Evolutionary conservation across 2,329 filamentous ascomycete genomes (phyloP).

Genomic region (Xylariaceae sp.): DNA sequence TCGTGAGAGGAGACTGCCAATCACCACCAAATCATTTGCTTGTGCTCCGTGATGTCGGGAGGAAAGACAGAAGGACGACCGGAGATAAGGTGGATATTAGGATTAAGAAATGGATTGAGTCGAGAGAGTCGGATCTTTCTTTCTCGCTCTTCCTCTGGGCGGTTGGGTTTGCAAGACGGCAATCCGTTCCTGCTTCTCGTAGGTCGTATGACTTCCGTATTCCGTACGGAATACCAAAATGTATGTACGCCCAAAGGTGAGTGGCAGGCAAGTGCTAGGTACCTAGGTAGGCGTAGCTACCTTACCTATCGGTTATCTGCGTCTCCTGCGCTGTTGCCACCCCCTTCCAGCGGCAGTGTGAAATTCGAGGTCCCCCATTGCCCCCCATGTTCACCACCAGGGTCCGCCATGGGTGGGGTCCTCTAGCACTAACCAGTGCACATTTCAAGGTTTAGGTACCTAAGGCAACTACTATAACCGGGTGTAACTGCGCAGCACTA

Average conservation of each 20-base stretch:
- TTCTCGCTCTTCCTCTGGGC: too few relatives aligned
- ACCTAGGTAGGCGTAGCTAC: not conserved
- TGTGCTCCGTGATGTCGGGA: slow-evolving; percentile 4
- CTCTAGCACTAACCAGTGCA: too few relatives aligned
- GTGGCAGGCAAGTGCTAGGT: not conserved
- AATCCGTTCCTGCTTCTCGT: too few relatives aligned
- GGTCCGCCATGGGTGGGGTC: too few relatives aligned
- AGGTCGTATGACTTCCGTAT: too few relatives aligned
- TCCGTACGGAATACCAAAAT: not conserved
- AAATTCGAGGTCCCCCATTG: too few relatives aligned
- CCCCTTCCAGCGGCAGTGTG: too few relatives aligned
- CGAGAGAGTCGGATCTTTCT: not conserved
- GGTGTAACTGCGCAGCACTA: too few relatives aligned
- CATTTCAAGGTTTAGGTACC: too few relatives aligned
- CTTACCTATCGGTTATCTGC: not conserved
- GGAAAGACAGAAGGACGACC: slow-evolving; percentile 7
- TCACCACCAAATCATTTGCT: slow-evolving; percentile 28
- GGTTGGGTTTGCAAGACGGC: too few relatives aligned
- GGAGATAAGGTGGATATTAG: not conserved
- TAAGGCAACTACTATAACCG: too few relatives aligned
- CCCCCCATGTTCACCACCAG: too few relatives aligned
- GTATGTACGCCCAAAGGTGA: not conserved
- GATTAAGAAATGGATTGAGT: not conserved
- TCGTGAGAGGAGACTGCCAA: slow-evolving; percentile 15
- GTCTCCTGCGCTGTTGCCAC: not conserved